A percentile compares a stretch with the other conserved stretches of the same genome.
Conservation (phyloP, 2,329 filamentous ascomycete species). For the Madurella mycetomatis region DNA sequence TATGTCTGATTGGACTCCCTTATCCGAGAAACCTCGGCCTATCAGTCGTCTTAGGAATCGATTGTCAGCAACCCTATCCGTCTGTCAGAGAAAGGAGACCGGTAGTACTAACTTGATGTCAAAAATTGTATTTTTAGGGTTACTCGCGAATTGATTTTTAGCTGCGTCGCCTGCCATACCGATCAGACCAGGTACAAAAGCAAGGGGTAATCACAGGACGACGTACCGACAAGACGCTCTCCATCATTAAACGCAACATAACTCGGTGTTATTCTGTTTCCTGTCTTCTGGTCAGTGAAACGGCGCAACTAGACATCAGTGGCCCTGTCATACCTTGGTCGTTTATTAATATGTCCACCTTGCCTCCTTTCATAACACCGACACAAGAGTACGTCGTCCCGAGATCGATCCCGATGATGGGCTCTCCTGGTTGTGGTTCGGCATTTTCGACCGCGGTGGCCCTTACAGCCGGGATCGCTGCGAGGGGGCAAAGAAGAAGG, state of each 20-base stretch:
- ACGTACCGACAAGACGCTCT: constrained; percentile 77
- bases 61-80: background rate
- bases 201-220: background rate
- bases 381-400: constrained; percentile 54
- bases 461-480: constrained; percentile 14
- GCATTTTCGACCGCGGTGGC: constrained; percentile 6
- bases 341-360: constrained; percentile 91
- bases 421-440: constrained; percentile 12
- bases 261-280: constrained; percentile 91
- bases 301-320: background rate
- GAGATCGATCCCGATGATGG: constrained; percentile 25
- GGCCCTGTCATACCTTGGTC: constrained; percentile 56
- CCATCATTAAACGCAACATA: constrained; percentile 93
- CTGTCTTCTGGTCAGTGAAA: constrained; percentile 32
- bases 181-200: background rate
- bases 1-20: constrained; percentile 83
- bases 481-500: constrained; percentile 21
- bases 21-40: constrained; percentile 75
- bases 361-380: constrained; percentile 89
- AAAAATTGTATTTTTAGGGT: constrained; percentile 71
- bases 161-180: constrained; percentile 62
- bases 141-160: constrained; percentile 86
- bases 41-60: constrained; percentile 57
- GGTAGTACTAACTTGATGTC: constrained; percentile 60
- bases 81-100: background rate